Percentiles rank a stretch among this genome's conserved stretches.
phyloP scores from a whole-genome alignment of 805 yeast species.

The Dipodascopsis tothii region DNA sequence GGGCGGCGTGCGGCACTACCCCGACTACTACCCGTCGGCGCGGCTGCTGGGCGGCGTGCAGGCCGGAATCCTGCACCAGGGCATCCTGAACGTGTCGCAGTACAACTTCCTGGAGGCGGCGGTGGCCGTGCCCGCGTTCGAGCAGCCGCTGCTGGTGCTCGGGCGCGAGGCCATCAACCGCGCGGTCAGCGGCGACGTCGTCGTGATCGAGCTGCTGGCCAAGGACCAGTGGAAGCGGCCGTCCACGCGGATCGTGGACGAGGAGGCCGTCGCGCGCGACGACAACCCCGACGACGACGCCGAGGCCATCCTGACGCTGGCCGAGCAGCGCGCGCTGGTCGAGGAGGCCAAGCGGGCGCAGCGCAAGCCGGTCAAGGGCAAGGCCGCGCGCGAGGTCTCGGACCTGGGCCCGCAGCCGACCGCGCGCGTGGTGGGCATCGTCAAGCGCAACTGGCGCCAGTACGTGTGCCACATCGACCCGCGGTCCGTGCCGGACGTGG shows the following conservation, averaged over 20 bases:
- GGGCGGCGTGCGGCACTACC: slow-evolving; percentile 43
- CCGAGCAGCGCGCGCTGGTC: slow-evolving; percentile 63
- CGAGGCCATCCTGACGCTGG: slow-evolving; percentile 51
- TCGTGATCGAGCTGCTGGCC: slow-evolving; percentile 83
- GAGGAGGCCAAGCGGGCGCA: slow-evolving; percentile 69
- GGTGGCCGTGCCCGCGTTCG: slow-evolving; percentile 60
- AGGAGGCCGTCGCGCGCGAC: slow-evolving; percentile 51
- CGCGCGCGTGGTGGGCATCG: slow-evolving; percentile 79
- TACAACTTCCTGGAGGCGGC: slow-evolving; percentile 87
- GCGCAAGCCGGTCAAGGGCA: slow-evolving; percentile 27
- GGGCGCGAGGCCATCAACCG: slow-evolving; percentile 85
- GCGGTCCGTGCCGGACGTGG: slow-evolving; percentile 45
- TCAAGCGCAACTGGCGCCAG: slow-evolving; percentile 88
- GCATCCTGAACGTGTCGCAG: slow-evolving; percentile 68
- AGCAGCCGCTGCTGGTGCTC: slow-evolving; percentile 70
- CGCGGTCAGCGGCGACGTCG: slow-evolving; percentile 86
- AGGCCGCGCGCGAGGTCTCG: too few species aligned
- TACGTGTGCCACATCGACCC: slow-evolving; percentile 92
- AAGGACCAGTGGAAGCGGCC: slow-evolving; percentile 83
- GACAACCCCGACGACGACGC: slow-evolving; percentile 42
- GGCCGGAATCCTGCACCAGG: slow-evolving; percentile 82
- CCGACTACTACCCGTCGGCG: slow-evolving; percentile 71
- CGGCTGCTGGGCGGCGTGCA: slow-evolving; percentile 85
- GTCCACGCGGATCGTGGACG: slow-evolving; percentile 70
- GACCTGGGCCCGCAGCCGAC: slow-evolving; percentile 71